Percentiles rank a stretch among this genome's conserved stretches.
Evolutionary conservation across 768 basidiomycete species (phyloP).

Genomic region (Phlegmacium glaucopus): DNA sequence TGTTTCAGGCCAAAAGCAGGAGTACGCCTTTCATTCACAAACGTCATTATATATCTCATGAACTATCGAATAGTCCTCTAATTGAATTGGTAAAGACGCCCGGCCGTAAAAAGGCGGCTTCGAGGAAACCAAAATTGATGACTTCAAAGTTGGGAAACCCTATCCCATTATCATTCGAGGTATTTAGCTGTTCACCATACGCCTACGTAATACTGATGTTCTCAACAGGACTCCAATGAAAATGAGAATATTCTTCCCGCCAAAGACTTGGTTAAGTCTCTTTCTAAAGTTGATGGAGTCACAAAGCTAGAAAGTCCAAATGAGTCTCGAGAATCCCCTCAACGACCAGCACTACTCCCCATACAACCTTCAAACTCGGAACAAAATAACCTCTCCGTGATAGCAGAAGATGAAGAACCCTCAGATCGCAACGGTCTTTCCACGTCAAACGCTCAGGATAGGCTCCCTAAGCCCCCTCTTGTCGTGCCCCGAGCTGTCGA

Average conservation of each 20-base stretch:
- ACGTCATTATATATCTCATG: slow-evolving; percentile 73
- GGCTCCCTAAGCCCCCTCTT: not conserved
- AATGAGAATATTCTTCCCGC: slow-evolving; percentile 41
- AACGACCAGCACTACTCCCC: slow-evolving; percentile 10
- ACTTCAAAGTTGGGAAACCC: slow-evolving; percentile 44
- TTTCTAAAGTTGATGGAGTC: slow-evolving; percentile 27
- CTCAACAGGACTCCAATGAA: slow-evolving; percentile 28
- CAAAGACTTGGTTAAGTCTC: slow-evolving; percentile 45
- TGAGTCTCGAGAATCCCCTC: not conserved
- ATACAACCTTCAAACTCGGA: slow-evolving; percentile 17
- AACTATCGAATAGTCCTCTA: slow-evolving; percentile 31
- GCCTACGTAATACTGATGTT: not conserved
- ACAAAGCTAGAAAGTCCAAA: not conserved
- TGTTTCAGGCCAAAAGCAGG: slow-evolving; percentile 60
- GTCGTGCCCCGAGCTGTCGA: not conserved
- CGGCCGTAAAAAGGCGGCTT: slow-evolving; percentile 60
- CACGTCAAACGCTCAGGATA: slow-evolving; percentile 4
- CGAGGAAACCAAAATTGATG: slow-evolving; percentile 44
- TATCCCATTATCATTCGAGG: slow-evolving; percentile 43
- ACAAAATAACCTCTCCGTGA: slow-evolving; percentile 58
- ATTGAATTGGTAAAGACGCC: slow-evolving; percentile 28
- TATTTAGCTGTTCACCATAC: slow-evolving; percentile 19
- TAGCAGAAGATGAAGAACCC: slow-evolving; percentile 68
- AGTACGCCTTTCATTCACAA: slow-evolving; percentile 44
- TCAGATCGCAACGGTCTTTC: slow-evolving; percentile 37